Conservation (phyloP, 2,329 filamentous ascomycete species). For the Podosphaera xanthii region DNA sequence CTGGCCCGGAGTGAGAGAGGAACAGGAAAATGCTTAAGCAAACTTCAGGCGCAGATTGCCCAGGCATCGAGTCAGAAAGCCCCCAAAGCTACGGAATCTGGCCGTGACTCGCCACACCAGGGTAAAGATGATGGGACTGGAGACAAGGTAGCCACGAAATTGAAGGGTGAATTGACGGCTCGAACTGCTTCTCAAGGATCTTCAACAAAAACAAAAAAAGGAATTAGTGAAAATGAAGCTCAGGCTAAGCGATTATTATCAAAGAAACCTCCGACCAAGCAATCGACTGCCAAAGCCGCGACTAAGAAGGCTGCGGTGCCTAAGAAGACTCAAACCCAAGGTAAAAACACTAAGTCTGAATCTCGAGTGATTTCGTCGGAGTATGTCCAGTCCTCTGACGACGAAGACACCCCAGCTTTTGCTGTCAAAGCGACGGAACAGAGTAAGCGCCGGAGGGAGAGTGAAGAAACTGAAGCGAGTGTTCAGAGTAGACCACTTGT, state of each 20-base stretch:
- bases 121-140: conserved; percentile 18
- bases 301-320: not conserved
- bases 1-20: conserved; percentile 33
- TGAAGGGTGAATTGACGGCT: conserved; percentile 22
- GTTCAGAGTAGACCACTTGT: conserved; percentile 13
- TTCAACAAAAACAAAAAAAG: conserved; percentile 31
- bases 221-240: conserved; percentile 24
- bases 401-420: conserved; percentile 8
- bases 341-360: conserved; percentile 10
- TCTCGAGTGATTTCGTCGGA: conserved; percentile 14
- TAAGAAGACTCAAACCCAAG: not conserved
- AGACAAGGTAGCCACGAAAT: conserved; percentile 16
- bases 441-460: conserved; percentile 29
- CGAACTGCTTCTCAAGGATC: conserved; percentile 29
- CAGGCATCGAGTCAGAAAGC: conserved; percentile 30
- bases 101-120: conserved; percentile 15
- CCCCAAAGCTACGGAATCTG: conserved; percentile 27
- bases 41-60: conserved; percentile 34
- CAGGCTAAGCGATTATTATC: conserved; percentile 32
- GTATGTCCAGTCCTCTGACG: conserved; percentile 15
- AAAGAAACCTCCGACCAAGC: conserved; percentile 11
- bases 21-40: conserved; percentile 36
- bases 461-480: conserved; percentile 16
- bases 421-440: conserved; percentile 18
- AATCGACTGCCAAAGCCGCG: conserved; percentile 1